Percentiles rank a stretch among this genome's conserved stretches.
phyloP scores from a whole-genome alignment of 179 eudicot species.

The Spergularia azorica region DNA sequence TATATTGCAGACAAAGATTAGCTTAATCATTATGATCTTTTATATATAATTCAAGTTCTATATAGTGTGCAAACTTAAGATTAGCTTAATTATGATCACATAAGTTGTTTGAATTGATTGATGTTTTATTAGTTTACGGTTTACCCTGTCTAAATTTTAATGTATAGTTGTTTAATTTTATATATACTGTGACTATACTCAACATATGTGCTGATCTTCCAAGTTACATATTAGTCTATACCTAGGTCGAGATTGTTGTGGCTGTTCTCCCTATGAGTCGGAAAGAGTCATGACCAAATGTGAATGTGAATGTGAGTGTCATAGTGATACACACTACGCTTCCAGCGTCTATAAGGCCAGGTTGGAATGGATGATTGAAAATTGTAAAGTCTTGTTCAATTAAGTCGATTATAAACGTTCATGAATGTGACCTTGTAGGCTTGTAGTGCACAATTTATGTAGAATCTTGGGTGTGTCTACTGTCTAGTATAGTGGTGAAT shows the following conservation, averaged over 20 bases:
- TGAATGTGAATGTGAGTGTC: too few relatives aligned
- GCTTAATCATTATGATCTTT: neutral
- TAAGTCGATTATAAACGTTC: neutral
- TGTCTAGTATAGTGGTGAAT: too few relatives aligned
- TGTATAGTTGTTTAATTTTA: neutral
- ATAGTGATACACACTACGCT: neutral
- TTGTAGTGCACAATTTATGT: neutral
- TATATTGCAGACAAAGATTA: conserved; percentile 6
- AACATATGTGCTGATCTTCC: too few relatives aligned
- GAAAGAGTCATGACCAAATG: too few relatives aligned
- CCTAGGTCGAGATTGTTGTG: too few relatives aligned
- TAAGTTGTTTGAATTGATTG: neutral
- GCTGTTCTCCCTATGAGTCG: too few relatives aligned
- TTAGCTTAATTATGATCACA: neutral
- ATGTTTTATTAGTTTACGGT: neutral
- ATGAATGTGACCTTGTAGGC: conserved; percentile 1
- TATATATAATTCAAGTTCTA: neutral
- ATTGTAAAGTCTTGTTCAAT: too few relatives aligned
- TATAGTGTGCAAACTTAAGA: neutral
- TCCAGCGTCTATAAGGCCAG: neutral
- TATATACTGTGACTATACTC: too few relatives aligned
- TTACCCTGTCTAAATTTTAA: neutral
- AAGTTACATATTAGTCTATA: too few relatives aligned
- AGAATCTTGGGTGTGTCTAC: neutral
- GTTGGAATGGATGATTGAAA: neutral